Evolutionary conservation across 129 eudicot species (phyloP), one percentile per base, ranked within the genome.

Genomic region (Rutidosis leptorrhynchoides): DNA sequence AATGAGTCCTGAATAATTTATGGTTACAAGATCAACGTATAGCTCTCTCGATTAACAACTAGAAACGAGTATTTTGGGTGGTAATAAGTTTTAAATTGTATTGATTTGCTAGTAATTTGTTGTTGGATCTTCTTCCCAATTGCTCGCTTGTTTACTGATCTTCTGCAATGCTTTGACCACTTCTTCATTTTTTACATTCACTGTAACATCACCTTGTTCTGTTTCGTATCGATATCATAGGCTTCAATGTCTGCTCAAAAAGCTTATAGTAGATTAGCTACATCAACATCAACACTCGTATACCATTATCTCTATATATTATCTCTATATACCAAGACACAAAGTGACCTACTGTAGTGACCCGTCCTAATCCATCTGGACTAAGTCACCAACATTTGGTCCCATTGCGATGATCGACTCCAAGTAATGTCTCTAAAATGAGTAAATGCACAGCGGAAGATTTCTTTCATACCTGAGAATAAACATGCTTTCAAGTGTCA

Each of bases 141-240:
- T 75, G 40, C 58, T 82, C 16, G 90, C 90, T 81, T 84, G 94
- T 71, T 93, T 93, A 26, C 98, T 87, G 21, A 85, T 85, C 76
- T 93, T 93, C 16, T 93, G 96, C 51, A 93, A 83, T 28, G 85
- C 98, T 74, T 27, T 80, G 40, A 78, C 76, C 22, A 93, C 89
- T 57, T 83, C 81, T 65, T 82, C 95, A 15, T 77, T 86, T 5
- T 96, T 88, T 58, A 93, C 95, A 6, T 84, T 93, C 22, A 96
- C 98, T 0, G 92, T 85, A 14, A 93, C 95, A 72, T 88, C 2
- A 93, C 95, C 90, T 93, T 93, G 74, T 84, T 93, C 29, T 64
- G 75, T 59, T 83, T 68, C 11, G 75, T 88, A 75, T 93, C 96
- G 1, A 93, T 68, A 63, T 93, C 83, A 49, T 93, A 93, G n/a